Conservation (phyloP, 1,284 basidiomycete species). For the Tremellales sp. region DNA sequence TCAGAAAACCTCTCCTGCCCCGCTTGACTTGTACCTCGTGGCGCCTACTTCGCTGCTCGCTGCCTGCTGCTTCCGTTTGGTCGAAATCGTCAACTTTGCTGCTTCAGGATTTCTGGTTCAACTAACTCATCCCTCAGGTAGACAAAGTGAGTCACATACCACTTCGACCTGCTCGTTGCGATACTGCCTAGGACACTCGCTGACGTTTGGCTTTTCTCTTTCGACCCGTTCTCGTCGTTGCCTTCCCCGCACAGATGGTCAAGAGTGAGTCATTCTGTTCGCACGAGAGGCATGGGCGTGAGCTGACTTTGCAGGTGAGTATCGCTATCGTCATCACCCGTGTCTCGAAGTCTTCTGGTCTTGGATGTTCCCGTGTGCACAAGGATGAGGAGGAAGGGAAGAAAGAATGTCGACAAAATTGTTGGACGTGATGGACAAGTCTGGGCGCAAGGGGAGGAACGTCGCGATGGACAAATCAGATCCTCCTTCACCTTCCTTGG, state of each 20-base stretch:
- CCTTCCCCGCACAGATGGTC: constrained; percentile 31
- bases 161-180: background rate
- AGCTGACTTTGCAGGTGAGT: constrained; percentile 25
- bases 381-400: too few species aligned
- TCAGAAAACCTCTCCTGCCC: too few species aligned
- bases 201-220: constrained; percentile 10
- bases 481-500: too few species aligned
- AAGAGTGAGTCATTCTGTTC: constrained; percentile 38
- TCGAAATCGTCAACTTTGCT: background rate
- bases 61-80: too few species aligned
- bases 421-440: too few species aligned
- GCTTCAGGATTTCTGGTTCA: background rate
- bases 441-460: too few species aligned
- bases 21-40: too few species aligned
- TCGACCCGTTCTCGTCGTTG: constrained; percentile 2
- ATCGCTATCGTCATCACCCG: background rate
- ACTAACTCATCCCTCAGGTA: constrained; percentile 15
- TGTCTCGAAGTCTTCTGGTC: background rate
- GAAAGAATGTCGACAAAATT: too few species aligned
- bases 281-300: background rate
- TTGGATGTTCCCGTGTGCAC: too few species aligned
- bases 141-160: constrained; percentile 18
- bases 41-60: too few species aligned
- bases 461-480: too few species aligned
- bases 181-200: constrained; percentile 3